Evolutionary conservation across 257 asterid genomes (phyloP).

Genomic region (Lavandula angustifolia): DNA sequence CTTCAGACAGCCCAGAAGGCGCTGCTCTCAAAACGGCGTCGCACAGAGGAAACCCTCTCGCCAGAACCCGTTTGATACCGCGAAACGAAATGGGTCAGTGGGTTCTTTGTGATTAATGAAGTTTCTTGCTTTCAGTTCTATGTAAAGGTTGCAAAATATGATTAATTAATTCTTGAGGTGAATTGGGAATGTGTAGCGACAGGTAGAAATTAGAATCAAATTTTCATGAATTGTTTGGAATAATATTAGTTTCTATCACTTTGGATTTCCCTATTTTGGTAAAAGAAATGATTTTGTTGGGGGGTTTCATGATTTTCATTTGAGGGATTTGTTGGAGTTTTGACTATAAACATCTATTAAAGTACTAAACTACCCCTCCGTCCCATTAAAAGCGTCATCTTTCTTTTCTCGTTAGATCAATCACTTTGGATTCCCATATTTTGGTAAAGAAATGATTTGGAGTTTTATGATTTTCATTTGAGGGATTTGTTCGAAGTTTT

Average conservation of each 20-base stretch:
- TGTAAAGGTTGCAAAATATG: not conserved
- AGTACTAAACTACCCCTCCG: too few species aligned
- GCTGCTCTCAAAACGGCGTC: conserved; percentile 35
- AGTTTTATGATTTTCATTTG: not conserved
- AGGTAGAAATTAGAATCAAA: not conserved
- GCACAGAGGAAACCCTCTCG: conserved; percentile 39
- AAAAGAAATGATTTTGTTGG: not conserved
- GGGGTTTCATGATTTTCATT: not conserved
- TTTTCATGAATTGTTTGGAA: not conserved
- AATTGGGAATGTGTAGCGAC: not conserved
- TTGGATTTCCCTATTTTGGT: not conserved
- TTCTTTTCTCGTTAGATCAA: conserved; percentile 5
- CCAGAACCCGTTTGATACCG: conserved; percentile 67
- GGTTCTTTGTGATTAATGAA: not conserved
- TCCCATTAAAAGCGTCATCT: too few species aligned
- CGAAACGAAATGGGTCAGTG: conserved; percentile 72
- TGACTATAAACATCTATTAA: too few species aligned
- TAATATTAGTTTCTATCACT: conserved; percentile 3
- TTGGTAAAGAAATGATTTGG: not conserved
- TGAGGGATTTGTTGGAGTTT: not conserved
- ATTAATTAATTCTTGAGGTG: not conserved
- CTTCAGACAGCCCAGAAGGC: conserved; percentile 36
- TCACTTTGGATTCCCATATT: not conserved
- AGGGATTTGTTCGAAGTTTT: not conserved
- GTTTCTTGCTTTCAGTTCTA: not conserved